Conservation (phyloP, 2,329 filamentous ascomycete species). For the Fusarium paranaense region DNA sequence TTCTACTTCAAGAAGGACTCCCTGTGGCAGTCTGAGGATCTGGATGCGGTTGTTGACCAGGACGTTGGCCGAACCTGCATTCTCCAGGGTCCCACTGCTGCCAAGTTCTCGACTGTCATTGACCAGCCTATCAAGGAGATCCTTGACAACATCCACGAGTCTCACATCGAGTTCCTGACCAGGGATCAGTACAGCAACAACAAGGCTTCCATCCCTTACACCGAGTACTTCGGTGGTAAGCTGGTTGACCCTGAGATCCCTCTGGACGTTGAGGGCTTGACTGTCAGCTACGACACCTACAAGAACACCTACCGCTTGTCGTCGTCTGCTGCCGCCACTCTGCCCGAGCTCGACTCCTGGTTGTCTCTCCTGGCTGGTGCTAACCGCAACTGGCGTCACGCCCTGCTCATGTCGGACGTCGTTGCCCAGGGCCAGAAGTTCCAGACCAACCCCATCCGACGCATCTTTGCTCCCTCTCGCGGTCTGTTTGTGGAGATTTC, state of each 20-base stretch:
- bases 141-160: conserved; percentile 87
- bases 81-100: conserved; percentile 92
- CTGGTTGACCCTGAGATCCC: conserved; percentile 78
- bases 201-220: conserved; percentile 78
- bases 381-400: conserved; percentile 92
- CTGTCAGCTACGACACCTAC: conserved; percentile 79
- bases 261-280: conserved; percentile 86
- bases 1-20: conserved; percentile 99
- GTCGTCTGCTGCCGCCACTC: conserved; percentile 74
- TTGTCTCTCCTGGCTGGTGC: conserved; percentile 87
- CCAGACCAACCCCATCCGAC: conserved; percentile 94
- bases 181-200: conserved; percentile 84
- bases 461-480: conserved; percentile 87
- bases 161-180: conserved; percentile 84
- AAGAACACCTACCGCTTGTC: conserved; percentile 90
- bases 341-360: conserved; percentile 88
- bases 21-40: conserved; percentile 97
- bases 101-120: conserved; percentile 86
- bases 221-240: conserved; percentile 97
- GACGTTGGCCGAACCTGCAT: conserved; percentile 97
- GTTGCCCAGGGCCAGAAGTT: conserved; percentile 96
- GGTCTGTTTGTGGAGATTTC: conserved; percentile 91
- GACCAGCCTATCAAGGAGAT: conserved; percentile 97
- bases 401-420: conserved; percentile 92
- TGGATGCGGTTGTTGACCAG: conserved; percentile 94